phyloP scores from a whole-genome alignment of 108 stramenopile species.

The Seminavis robusta region DNA sequence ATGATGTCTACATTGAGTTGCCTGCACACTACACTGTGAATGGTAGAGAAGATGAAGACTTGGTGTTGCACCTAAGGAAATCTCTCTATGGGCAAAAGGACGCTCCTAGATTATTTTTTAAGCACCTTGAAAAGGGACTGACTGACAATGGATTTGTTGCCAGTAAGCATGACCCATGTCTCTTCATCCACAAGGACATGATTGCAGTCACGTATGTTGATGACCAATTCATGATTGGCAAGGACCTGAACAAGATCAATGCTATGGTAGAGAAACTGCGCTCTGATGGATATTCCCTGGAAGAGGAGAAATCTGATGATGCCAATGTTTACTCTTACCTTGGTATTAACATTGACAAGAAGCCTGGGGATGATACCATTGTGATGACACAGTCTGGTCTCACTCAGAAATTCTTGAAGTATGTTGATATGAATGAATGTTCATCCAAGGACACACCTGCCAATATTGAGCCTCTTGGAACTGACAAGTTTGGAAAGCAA shows the following conservation, averaged over 20 bases:
- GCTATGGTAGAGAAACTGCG: neutral
- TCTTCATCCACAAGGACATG: slow-evolving; percentile 24
- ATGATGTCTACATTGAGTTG: slow-evolving; percentile 12
- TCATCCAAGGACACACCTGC: slow-evolving; percentile 27
- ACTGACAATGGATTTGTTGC: slow-evolving; percentile 11
- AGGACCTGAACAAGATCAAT: neutral
- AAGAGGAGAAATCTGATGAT: neutral
- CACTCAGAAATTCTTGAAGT: slow-evolving; percentile 35
- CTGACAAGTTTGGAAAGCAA: slow-evolving; percentile 29
- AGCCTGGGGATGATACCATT: slow-evolving; percentile 4
- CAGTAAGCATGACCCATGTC: slow-evolving; percentile 32
- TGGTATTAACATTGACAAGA: neutral
- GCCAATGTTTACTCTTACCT: neutral
- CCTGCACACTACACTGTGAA: slow-evolving; percentile 23
- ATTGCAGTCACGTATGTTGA: slow-evolving; percentile 42
- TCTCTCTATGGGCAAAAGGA: slow-evolving; percentile 8
- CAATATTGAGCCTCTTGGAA: slow-evolving; percentile 20
- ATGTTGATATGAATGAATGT: slow-evolving; percentile 39
- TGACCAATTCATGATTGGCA: slow-evolving; percentile 11
- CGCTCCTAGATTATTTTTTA: slow-evolving; percentile 24
- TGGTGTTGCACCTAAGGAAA: slow-evolving; percentile 2
- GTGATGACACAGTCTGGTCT: slow-evolving; percentile 39
- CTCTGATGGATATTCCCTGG: neutral
- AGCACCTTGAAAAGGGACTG: slow-evolving; percentile 12
- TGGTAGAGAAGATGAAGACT: neutral